Conservation (phyloP, 345 rosid species). For the Rhodamnia argentea region DNA sequence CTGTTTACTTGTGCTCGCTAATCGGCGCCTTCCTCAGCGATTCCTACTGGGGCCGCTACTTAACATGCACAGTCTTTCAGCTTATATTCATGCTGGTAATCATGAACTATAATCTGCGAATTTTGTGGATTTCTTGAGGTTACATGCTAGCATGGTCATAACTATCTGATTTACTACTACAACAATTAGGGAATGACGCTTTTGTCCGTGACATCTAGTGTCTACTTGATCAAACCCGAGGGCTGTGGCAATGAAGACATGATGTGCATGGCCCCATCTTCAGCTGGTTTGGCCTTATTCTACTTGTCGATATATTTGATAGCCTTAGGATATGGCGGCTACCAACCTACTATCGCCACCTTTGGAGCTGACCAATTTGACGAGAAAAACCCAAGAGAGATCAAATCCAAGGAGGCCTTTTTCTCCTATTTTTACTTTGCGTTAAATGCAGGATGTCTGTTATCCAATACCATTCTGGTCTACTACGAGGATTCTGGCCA, state of each 20-base stretch:
- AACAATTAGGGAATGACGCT: slow-evolving; percentile 45
- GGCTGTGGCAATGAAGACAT: slow-evolving; percentile 59
- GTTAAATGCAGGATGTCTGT: slow-evolving; percentile 24
- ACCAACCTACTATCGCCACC: slow-evolving; percentile 84
- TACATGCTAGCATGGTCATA: background rate
- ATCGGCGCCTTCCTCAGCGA: slow-evolving; percentile 92
- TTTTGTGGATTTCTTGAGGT: background rate
- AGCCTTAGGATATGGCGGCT: slow-evolving; percentile 90
- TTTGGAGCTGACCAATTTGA: slow-evolving; percentile 70
- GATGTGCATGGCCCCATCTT: slow-evolving; percentile 28
- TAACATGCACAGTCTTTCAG: slow-evolving; percentile 60
- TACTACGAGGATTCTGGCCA: slow-evolving; percentile 26
- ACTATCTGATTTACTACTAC: background rate
- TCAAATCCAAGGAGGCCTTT: slow-evolving; percentile 12
- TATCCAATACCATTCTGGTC: slow-evolving; percentile 30
- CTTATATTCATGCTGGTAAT: slow-evolving; percentile 38
- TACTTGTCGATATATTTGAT: slow-evolving; percentile 56
- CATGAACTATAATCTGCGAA: background rate
- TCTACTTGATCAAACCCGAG: slow-evolving; percentile 51
- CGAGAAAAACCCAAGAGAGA: slow-evolving; percentile 13
- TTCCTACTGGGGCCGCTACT: slow-evolving; percentile 91
- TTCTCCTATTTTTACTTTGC: slow-evolving; percentile 35
- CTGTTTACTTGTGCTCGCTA: slow-evolving; percentile 78
- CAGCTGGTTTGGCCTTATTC: slow-evolving; percentile 32
- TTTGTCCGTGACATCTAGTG: slow-evolving; percentile 46